These are phyloP conservation scores for Elongisporangium prolatum DNA, from an alignment of 352 stramenopile genomes.

Conservation along the genomic window DNA sequence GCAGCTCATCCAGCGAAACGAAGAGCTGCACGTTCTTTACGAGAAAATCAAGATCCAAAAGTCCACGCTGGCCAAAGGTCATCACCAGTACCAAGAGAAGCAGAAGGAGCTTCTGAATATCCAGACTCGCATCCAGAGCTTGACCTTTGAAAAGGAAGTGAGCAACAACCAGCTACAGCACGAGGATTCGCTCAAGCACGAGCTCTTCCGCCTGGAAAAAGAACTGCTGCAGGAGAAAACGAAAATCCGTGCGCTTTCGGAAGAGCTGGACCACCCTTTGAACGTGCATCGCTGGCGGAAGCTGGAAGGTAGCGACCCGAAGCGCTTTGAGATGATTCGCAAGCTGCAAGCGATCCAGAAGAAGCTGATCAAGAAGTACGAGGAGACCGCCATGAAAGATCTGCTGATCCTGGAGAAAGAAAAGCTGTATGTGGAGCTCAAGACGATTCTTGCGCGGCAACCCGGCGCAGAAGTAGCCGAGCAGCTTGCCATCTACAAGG, in stretches of 20 bases:
- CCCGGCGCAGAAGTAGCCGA: slow-evolving; percentile 85
- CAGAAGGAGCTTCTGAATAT: slow-evolving; percentile 48
- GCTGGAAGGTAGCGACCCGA: slow-evolving; percentile 86
- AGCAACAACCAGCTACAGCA: slow-evolving; percentile 63
- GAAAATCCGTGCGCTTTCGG: slow-evolving; percentile 84
- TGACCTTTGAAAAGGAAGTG: slow-evolving; percentile 52
- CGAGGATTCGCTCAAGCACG: slow-evolving; percentile 49
- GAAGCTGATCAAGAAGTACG: slow-evolving; percentile 79
- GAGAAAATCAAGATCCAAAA: slow-evolving; percentile 92
- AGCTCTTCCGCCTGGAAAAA: slow-evolving; percentile 64
- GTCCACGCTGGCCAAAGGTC: slow-evolving; percentile 76
- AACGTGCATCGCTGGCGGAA: slow-evolving; percentile 92
- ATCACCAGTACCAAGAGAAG: slow-evolving; percentile 71
- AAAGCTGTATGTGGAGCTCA: slow-evolving; percentile 91
- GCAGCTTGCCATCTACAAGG: slow-evolving; percentile 83
- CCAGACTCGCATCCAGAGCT: slow-evolving; percentile 49
- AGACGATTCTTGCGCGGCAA: slow-evolving; percentile 84
- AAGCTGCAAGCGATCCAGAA: slow-evolving; percentile 87
- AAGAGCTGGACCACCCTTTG: slow-evolving; percentile 88
- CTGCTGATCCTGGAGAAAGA: slow-evolving; percentile 84
- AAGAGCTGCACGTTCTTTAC: slow-evolving; percentile 85
- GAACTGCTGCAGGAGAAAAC: slow-evolving; percentile 78
- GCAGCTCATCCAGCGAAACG: slow-evolving; percentile 85
- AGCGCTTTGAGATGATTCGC: slow-evolving; percentile 84
- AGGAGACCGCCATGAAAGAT: slow-evolving; percentile 64